Evolutionary conservation across 768 basidiomycete species (phyloP).

Genomic region (Sarcodon aspratus): DNA sequence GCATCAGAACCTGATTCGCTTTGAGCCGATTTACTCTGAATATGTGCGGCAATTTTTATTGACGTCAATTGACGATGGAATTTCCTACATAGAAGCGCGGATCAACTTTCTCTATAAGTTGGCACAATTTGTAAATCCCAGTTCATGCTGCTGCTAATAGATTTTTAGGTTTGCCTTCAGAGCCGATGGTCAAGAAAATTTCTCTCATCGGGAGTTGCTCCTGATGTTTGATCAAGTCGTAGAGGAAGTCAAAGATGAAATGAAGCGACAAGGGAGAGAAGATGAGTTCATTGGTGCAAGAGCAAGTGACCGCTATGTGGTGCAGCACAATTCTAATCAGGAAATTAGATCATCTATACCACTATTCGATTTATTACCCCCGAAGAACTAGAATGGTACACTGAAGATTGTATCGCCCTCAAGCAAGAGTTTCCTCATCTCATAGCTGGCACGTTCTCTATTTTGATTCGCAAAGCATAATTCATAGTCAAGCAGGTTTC

Average conservation of each 20-base stretch:
- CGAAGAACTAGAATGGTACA: conserved; percentile 50
- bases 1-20: conserved; percentile 28
- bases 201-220: conserved; percentile 53
- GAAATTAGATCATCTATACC: conserved; percentile 54
- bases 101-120: conserved; percentile 55
- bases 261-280: conserved; percentile 38
- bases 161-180: conserved; percentile 39
- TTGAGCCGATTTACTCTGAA: conserved; percentile 43
- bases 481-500: conserved; percentile 35
- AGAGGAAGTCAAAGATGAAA: conserved; percentile 38
- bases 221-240: conserved; percentile 38
- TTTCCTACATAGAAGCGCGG: conserved; percentile 60
- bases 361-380: conserved; percentile 43
- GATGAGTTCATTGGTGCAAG: conserved; percentile 58
- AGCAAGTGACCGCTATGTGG: conserved; percentile 21
- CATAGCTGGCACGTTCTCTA: conserved; percentile 39
- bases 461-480: too few species aligned
- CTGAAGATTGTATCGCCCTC: conserved; percentile 64
- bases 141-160: not conserved
- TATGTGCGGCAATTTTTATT: conserved; percentile 56
- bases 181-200: conserved; percentile 40
- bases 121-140: not conserved
- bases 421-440: conserved; percentile 68
- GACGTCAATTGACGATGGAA: conserved; percentile 55
- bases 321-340: not conserved